Base-by-base conservation (phyloP, 257 asterid genomes). In the Avicennia marina region DNA sequence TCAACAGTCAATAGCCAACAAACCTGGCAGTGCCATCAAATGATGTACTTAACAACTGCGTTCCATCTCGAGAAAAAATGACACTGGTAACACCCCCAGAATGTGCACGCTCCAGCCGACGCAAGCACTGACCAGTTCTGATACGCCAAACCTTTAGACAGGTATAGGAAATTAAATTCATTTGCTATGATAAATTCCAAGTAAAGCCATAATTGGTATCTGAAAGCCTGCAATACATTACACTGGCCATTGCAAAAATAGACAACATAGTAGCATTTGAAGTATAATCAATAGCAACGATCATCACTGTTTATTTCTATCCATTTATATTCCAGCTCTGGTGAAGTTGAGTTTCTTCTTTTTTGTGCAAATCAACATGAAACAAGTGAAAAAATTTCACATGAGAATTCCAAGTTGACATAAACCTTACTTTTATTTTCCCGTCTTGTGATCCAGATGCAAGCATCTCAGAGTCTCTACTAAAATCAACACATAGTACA, bases 361-460 rank as follows among this genome's bases (percentile, higher is more conserved):
- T 29, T 29, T n/a, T n/a, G n/a, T n/a, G n/a, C n/a, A n/a, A 29
- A 29, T 29, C 34, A 4, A 4, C 34, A 29, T 29, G 8, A 29
- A 29, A 8, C 4, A 29, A 29, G 34, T 4, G 7, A 29, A 29
- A 8, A 29, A 29, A 29, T 4, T 8, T 0, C 34, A 29, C 34
- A 29, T 4, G 34, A 29, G 8, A 29, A 29, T 4, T 29, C 4
- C 34, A 29, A 29, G 8, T 29, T 29, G 8, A 29, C 8, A 29
- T n/a, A 29, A 0, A 43, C 27, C n/a, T 62, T 56, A 81, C 98
- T 95, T 91, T 91, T 69, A 91, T 86, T 75, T 86, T 88, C 67
- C 98, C 98, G 80, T 91, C 98, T 70, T 85, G 94, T 48, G 96
- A 86, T 45, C 98, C 98, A 69, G 96, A 85, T 38, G 94, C 98